A percentile compares a stretch with the other conserved stretches of the same genome.
phyloP scores from a whole-genome alignment of 441 rosid genomes.

The Omphalea diandra region DNA sequence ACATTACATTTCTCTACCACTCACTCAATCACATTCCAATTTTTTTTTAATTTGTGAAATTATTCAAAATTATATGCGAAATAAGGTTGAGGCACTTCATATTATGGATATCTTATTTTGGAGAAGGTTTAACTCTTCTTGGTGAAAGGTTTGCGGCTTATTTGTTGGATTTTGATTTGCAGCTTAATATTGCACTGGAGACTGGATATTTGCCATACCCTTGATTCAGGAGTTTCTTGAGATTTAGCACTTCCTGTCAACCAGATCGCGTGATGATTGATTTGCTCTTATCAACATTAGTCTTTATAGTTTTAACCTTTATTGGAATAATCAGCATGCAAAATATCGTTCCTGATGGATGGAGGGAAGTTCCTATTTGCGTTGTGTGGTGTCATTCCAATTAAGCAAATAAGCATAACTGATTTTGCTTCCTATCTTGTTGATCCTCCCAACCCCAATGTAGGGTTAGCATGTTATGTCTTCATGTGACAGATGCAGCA shows the following conservation, averaged over 20 bases:
- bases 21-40: not conserved
- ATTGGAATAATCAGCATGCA: not conserved
- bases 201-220: not conserved
- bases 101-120: slow-evolving; percentile 63
- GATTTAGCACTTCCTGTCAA: not conserved
- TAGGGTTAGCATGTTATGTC: no score
- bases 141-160: slow-evolving; percentile 54
- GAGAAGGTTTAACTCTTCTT: slow-evolving; percentile 88
- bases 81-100: slow-evolving; percentile 59
- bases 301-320: not conserved
- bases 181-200: not conserved
- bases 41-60: slow-evolving; percentile 13
- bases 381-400: not conserved
- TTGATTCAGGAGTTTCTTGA: no score
- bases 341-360: not conserved
- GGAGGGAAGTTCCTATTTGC: not conserved
- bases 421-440: not conserved
- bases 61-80: no score
- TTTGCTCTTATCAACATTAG: not conserved
- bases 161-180: not conserved
- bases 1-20: no score
- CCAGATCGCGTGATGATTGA: not conserved
- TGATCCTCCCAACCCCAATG: not conserved
- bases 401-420: not conserved
- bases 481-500: no score